Base-by-base conservation (phyloP, 805 yeast genomes). In the Cyberlindnera xishuangbannaensis region DNA sequence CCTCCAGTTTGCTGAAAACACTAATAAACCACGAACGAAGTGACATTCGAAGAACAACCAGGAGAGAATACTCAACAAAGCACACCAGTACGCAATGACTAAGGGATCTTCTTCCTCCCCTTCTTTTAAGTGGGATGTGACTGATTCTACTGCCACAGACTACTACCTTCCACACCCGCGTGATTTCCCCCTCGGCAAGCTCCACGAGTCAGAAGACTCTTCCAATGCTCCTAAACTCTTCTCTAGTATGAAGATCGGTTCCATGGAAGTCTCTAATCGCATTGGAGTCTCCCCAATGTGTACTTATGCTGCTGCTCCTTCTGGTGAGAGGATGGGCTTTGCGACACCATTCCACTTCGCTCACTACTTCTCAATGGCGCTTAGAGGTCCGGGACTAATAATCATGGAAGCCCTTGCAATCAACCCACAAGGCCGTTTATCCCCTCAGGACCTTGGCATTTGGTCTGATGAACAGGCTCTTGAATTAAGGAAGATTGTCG, bases 211-310 rank as follows among this genome's bases (percentile, higher is more conserved):
- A 2, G 37, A 39, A 15, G 37, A 32, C 21, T 13, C 16, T 21
- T 5, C 36, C 15, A 25, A 26, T 18, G 30, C 43, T 1, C 53
- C 55, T 12, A 36, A 38, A 23, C 29, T 50, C 7, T 50, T 50
- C 40, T 27, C 33, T 4, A 51, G 51, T 10, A 12, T 48, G 8
- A 42, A 24, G 21, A 44, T 50, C 30, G 47, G 45, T 20, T 28
- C 30, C 25, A 31, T 41, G 25, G 20, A 27, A 4, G 28, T 76
- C 15, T 64, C 61, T 11, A 76, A 76, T 50, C 58, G 82, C 39
- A 49, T 73, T 18, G 76, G 76, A 31, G 73, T 74, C 15, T 64
- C 78, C 1, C 78, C 78, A 28, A 70, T 73, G 76, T 69, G 77
- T 47, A 67, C 60, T 30, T 73, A 72, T 49, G 64, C 76, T 6